Percentiles rank a stretch among this genome's conserved stretches.
These are phyloP conservation scores for Mycena albidolilacea DNA, from an alignment of 768 basidiomycete genomes.

Conservation along the genomic window DNA sequence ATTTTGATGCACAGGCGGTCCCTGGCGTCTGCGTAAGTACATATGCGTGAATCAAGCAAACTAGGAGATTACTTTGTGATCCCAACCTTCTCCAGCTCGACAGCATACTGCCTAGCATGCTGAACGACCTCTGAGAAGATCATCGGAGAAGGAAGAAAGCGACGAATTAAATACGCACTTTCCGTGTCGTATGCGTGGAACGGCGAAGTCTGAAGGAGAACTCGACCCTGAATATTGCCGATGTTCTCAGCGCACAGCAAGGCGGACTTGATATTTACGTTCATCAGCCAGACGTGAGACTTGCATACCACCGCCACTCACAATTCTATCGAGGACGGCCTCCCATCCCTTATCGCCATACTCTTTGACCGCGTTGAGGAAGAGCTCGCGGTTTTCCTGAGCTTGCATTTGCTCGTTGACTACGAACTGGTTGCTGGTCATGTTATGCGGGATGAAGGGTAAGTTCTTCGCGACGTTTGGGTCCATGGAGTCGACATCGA, in stretches of 20 bases:
- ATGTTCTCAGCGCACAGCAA: constrained; percentile 51
- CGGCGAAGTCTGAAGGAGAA: constrained; percentile 53
- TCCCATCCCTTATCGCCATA: constrained; percentile 39
- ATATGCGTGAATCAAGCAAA: neutral
- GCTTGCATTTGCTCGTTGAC: constrained; percentile 47
- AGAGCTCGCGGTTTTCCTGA: constrained; percentile 44
- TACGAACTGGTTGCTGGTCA: constrained; percentile 58
- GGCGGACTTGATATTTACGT: constrained; percentile 49
- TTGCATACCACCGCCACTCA: neutral
- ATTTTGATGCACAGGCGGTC: constrained; percentile 65
- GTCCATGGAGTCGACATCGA: constrained; percentile 58
- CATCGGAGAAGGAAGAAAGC: neutral
- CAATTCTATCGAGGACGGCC: constrained; percentile 46
- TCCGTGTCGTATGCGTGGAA: constrained; percentile 52
- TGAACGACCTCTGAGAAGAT: constrained; percentile 45
- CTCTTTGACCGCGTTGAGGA: constrained; percentile 42
- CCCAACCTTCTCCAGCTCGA: constrained; percentile 50
- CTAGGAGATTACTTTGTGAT: constrained; percentile 42
- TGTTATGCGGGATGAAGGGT: constrained; percentile 48
- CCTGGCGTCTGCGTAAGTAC: constrained; percentile 33
- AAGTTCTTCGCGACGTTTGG: constrained; percentile 46
- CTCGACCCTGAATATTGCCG: constrained; percentile 50
- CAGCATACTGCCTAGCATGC: constrained; percentile 51
- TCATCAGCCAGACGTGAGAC: neutral
- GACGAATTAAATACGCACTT: constrained; percentile 35